phyloP scores from a whole-genome alignment of 306 rosid species.

The Cicer yamashitae region DNA sequence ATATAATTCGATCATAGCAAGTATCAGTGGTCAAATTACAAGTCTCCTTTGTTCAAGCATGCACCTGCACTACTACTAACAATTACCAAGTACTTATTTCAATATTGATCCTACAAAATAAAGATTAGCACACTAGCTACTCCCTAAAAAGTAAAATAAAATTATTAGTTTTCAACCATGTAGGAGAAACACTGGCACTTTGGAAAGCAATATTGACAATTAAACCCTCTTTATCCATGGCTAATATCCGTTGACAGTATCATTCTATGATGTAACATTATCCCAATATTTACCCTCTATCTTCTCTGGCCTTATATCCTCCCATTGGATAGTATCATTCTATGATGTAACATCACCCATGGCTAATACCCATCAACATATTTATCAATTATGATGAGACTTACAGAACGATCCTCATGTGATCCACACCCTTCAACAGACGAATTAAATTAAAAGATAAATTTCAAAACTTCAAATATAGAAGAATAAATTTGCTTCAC shows the following conservation, averaged over 20 bases:
- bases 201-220: not conserved
- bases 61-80: not conserved
- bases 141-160: conserved; percentile 2
- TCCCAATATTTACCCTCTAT: not conserved
- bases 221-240: not conserved
- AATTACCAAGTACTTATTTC: not conserved
- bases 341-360: not conserved
- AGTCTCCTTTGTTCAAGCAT: not conserved
- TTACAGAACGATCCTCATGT: not conserved
- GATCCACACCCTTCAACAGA: not conserved
- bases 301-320: not conserved
- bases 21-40: conserved; percentile 3
- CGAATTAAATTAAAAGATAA: not conserved
- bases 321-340: not conserved
- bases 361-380: not conserved
- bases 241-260: too few relatives aligned
- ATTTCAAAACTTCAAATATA: not conserved
- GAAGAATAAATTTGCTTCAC: not conserved
- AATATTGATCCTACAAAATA: not conserved
- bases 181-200: not conserved
- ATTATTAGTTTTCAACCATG: not conserved
- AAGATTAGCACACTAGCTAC: not conserved
- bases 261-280: too few relatives aligned
- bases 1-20: not conserved
- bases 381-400: not conserved